phyloP scores from a whole-genome alignment of 140 eudicot genomes.

The Erigeron philadelphicus region DNA sequence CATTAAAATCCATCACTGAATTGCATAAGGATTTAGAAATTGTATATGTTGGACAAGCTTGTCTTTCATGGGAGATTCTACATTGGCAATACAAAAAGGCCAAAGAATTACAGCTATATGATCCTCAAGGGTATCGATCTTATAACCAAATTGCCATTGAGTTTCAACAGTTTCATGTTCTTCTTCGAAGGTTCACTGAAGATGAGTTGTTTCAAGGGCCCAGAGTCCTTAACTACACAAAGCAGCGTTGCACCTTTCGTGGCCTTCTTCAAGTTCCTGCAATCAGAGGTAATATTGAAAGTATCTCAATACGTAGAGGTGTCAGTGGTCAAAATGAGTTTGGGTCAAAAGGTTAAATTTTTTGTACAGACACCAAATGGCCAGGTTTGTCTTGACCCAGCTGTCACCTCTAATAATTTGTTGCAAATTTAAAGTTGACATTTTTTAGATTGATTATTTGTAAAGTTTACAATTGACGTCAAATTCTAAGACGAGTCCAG shows the following conservation, averaged over 20 bases:
- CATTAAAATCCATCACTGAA: constrained; percentile 51
- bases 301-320: neutral
- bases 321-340: neutral
- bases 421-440: too few species aligned
- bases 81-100: constrained; percentile 66
- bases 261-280: constrained; percentile 77
- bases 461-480: neutral
- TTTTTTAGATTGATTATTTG: neutral
- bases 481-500: neutral
- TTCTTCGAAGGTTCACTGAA: constrained; percentile 65
- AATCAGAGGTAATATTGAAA: constrained; percentile 48
- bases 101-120: constrained; percentile 47
- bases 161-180: constrained; percentile 85
- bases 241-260: constrained; percentile 42
- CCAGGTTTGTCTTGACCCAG: too few species aligned
- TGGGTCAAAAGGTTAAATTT: too few species aligned
- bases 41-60: constrained; percentile 80
- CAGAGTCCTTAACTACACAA: constrained; percentile 53
- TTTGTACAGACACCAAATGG: too few species aligned
- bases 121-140: constrained; percentile 45
- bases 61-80: constrained; percentile 92
- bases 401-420: too few species aligned
- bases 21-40: constrained; percentile 61
- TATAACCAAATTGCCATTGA: constrained; percentile 73
- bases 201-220: constrained; percentile 79